Evolutionary conservation across 495 filamentous ascomycete species (phyloP).

Genomic region (Durotheca rogersii): DNA sequence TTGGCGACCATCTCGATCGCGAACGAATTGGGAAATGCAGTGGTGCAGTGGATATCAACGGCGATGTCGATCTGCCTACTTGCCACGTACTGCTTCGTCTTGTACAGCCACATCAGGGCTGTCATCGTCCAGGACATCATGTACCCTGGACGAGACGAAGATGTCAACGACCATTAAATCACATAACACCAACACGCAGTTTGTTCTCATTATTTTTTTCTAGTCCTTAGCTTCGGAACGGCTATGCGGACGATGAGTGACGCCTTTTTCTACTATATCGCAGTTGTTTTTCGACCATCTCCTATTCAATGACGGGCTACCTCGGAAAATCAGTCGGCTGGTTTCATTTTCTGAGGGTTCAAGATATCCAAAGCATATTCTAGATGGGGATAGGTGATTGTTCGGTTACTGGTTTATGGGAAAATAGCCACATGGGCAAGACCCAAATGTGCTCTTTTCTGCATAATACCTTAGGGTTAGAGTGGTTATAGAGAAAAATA

Average conservation of each 20-base stretch:
- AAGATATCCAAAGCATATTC: conserved; percentile 30
- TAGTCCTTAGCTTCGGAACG: conserved; percentile 7
- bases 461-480: conserved; percentile 25
- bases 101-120: conserved; percentile 54
- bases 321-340: conserved; percentile 25
- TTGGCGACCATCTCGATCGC: conserved; percentile 52
- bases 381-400: conserved; percentile 15
- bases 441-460: conserved; percentile 1
- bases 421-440: conserved; percentile 11
- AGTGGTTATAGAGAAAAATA: conserved; percentile 14
- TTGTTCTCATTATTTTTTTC: not conserved
- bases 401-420: conserved; percentile 12
- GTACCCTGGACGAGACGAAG: conserved; percentile 67
- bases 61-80: conserved; percentile 58
- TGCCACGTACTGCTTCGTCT: conserved; percentile 58
- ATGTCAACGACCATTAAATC: conserved; percentile 40
- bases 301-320: too few relatives aligned
- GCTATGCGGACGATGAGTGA: conserved; percentile 26
- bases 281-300: conserved; percentile 10
- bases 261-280: conserved; percentile 17
- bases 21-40: conserved; percentile 40
- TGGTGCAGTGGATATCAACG: conserved; percentile 48
- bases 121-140: conserved; percentile 59
- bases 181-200: not conserved
- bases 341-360: conserved; percentile 27